Percentiles rank a stretch among this genome's conserved stretches.
These are phyloP conservation scores for Stenogyne calaminthoides DNA, from an alignment of 305 asterid species.

Conservation along the genomic window DNA sequence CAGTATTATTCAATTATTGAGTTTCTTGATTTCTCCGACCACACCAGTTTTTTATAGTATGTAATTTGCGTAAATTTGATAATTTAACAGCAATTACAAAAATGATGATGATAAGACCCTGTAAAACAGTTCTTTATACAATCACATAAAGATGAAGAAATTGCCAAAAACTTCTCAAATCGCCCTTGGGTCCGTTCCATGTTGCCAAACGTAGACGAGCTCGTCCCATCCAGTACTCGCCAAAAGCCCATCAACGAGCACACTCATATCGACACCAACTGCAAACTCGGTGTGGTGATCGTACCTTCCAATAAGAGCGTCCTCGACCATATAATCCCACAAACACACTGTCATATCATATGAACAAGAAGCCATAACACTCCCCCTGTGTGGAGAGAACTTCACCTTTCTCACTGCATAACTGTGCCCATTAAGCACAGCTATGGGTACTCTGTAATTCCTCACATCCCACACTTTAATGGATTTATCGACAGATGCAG, in stretches of 20 bases:
- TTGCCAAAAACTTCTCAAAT: conserved; percentile 26
- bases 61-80: not conserved
- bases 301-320: conserved; percentile 81
- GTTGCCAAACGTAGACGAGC: conserved; percentile 95
- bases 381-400: conserved; percentile 90
- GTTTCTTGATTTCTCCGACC: conserved; percentile 20
- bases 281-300: conserved; percentile 98
- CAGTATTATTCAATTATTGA: conserved; percentile 33
- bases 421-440: conserved; percentile 90
- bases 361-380: conserved; percentile 80
- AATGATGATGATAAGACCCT: conserved; percentile 19
- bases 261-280: conserved; percentile 94
- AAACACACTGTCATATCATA: conserved; percentile 93
- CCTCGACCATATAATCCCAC: conserved; percentile 99
- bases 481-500: conserved; percentile 92
- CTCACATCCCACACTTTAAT: conserved; percentile 97
- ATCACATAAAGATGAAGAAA: conserved; percentile 13
- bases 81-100: conserved; percentile 23
- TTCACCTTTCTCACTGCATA: conserved; percentile 96
- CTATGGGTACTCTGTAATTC: conserved; percentile 80
- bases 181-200: conserved; percentile 97
- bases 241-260: conserved; percentile 89
- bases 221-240: conserved; percentile 99
- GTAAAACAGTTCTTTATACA: conserved; percentile 27
- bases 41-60: conserved; percentile 1